A percentile compares a stretch with the other conserved stretches of the same genome.
Conservation (phyloP, 768 basidiomycete species). For the Termitomyces sp. region DNA sequence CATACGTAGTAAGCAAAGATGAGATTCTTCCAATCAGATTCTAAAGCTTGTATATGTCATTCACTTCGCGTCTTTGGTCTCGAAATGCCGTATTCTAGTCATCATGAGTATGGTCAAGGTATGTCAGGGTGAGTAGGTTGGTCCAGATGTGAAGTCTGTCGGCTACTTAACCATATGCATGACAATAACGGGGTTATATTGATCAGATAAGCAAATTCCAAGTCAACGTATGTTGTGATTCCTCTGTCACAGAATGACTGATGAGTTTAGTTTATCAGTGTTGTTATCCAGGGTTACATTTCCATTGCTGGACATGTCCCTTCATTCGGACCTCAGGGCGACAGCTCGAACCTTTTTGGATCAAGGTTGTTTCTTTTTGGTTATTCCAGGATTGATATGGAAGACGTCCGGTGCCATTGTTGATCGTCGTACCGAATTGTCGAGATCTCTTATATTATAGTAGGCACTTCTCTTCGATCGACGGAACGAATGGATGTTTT, state of each 20-base stretch:
- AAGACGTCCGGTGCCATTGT: background rate
- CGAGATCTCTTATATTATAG: conserved; percentile 6
- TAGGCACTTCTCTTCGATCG: conserved; percentile 11
- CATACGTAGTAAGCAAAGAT: conserved; percentile 18
- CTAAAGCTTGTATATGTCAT: conserved; percentile 17
- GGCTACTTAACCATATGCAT: conserved; percentile 24
- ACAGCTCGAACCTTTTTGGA: conserved; percentile 3
- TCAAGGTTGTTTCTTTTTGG: conserved; percentile 7
- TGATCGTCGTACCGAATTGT: conserved; percentile 4
- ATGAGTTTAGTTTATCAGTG: conserved; percentile 7
- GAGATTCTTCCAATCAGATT: conserved; percentile 25
- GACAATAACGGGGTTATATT: conserved; percentile 11
- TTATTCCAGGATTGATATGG: background rate
- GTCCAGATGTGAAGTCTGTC: conserved; percentile 12
- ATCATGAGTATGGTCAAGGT: conserved; percentile 16
- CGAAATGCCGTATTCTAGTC: conserved; percentile 15
- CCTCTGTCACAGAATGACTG: conserved; percentile 16
- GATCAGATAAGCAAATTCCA: conserved; percentile 7
- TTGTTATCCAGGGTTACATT: conserved; percentile 11
- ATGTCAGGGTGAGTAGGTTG: conserved; percentile 11
- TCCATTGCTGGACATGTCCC: conserved; percentile 4
- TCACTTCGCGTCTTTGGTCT: conserved; percentile 14
- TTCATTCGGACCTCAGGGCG: background rate
- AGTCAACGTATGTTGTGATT: conserved; percentile 11
- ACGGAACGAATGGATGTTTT: conserved; percentile 8